Conservation (phyloP, 495 filamentous ascomycete genomes). For the Parmelia sp. region DNA sequence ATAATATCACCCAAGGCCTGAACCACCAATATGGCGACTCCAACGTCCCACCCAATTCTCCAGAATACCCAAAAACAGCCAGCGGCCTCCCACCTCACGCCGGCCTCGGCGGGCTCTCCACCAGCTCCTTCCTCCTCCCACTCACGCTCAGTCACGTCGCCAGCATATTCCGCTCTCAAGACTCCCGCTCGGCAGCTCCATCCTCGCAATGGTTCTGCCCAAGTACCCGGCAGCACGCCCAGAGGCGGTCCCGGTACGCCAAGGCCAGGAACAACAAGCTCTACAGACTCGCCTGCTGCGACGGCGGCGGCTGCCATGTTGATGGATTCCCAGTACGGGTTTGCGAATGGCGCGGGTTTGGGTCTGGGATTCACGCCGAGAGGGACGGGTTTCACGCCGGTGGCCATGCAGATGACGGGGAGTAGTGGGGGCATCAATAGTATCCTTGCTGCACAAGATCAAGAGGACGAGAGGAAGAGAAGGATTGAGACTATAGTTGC, state of each 20-base stretch:
- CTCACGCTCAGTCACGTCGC: constrained; percentile 21
- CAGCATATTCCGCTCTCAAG: constrained; percentile 23
- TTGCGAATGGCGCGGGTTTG: constrained; percentile 3
- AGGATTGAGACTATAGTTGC: constrained; percentile 45
- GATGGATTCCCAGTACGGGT: constrained; percentile 14
- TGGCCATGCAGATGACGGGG: constrained; percentile 15
- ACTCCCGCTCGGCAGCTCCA: constrained; percentile 89
- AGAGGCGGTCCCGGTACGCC: constrained; percentile 8
- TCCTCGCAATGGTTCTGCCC: constrained; percentile 49
- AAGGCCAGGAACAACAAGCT: constrained; percentile 10
- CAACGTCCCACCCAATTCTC: constrained; percentile 22
- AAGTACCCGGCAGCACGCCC: constrained; percentile 13
- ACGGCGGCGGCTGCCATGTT: constrained; percentile 11
- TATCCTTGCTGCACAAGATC: constrained; percentile 27
- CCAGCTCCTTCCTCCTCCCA: constrained; percentile 14
- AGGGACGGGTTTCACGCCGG: constrained; percentile 7
- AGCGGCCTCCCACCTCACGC: constrained; percentile 15
- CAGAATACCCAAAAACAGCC: constrained; percentile 15
- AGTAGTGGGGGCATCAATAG: constrained; percentile 11
- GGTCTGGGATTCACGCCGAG: constrained; percentile 4
- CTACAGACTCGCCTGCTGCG: constrained; percentile 11
- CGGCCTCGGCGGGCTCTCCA: constrained; percentile 16
- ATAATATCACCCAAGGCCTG: neutral
- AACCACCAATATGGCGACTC: constrained; percentile 18
- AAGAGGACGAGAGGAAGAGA: constrained; percentile 48